Percentiles rank a stretch among this genome's conserved stretches.
Evolutionary conservation across 2,329 filamentous ascomycete species (phyloP).

Genomic region (Aspergillus neotritici): DNA sequence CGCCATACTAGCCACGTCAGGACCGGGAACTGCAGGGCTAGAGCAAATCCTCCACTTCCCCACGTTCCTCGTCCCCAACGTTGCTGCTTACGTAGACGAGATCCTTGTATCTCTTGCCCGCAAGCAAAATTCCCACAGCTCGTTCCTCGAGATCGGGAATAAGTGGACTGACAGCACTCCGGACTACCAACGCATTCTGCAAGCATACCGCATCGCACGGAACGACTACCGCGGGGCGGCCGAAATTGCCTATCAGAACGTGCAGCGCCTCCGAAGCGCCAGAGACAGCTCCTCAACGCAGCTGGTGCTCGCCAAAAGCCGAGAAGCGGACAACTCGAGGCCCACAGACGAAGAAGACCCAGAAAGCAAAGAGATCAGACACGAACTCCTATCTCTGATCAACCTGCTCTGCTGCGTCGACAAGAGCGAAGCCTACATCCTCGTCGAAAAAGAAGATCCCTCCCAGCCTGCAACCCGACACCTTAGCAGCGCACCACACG

Average conservation of each 20-base stretch:
- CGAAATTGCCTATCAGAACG: slow-evolving; percentile 51
- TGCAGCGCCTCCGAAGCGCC: slow-evolving; percentile 46
- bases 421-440: slow-evolving; percentile 69
- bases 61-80: slow-evolving; percentile 57
- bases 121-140: slow-evolving; percentile 58
- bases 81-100: slow-evolving; percentile 72
- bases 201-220: slow-evolving; percentile 79
- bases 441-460: slow-evolving; percentile 44
- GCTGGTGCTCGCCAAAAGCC: slow-evolving; percentile 33
- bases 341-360: slow-evolving; percentile 37
- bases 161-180: slow-evolving; percentile 39
- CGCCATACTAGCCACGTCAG: slow-evolving; percentile 36
- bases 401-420: slow-evolving; percentile 86
- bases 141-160: slow-evolving; percentile 34
- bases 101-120: slow-evolving; percentile 68
- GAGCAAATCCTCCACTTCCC: slow-evolving; percentile 66
- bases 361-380: slow-evolving; percentile 50
- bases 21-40: slow-evolving; percentile 40
- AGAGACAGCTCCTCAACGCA: slow-evolving; percentile 29
- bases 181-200: slow-evolving; percentile 83
- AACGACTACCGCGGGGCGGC: slow-evolving; percentile 78
- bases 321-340: slow-evolving; percentile 26
- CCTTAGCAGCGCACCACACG: slow-evolving; percentile 38
- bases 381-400: slow-evolving; percentile 83
- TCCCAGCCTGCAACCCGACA: slow-evolving; percentile 31